Evolutionary conservation across 768 basidiomycete genomes (phyloP).

Genomic region (Chalciporus chontae): DNA sequence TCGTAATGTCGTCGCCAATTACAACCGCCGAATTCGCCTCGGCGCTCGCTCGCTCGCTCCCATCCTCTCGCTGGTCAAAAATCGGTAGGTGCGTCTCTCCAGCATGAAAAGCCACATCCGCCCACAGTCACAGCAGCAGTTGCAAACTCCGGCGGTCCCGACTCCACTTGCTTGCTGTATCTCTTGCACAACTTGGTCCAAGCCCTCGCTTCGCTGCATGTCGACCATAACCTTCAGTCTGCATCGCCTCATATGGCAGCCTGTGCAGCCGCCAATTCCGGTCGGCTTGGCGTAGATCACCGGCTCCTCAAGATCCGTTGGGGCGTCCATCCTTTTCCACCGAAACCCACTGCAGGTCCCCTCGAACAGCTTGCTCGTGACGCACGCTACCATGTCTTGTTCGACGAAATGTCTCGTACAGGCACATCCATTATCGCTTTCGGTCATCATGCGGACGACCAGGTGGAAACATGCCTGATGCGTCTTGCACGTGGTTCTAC

Average conservation of each 20-base stretch:
- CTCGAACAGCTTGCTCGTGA: conserved; percentile 57
- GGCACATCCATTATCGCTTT: conserved; percentile 49
- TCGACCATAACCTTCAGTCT: conserved; percentile 69
- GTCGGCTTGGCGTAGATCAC: conserved; percentile 43
- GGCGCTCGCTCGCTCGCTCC: conserved; percentile 32
- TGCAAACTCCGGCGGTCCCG: conserved; percentile 79
- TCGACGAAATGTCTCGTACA: conserved; percentile 40
- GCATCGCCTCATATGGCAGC: conserved; percentile 55
- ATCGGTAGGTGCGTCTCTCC: conserved; percentile 37
- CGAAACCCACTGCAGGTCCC: conserved; percentile 37
- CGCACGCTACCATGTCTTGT: conserved; percentile 55
- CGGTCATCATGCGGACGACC: conserved; percentile 81
- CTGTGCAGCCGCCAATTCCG: conserved; percentile 42
- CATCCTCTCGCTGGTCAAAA: conserved; percentile 19
- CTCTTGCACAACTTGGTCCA: conserved; percentile 47
- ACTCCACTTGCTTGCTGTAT: conserved; percentile 76
- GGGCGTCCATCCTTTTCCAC: conserved; percentile 51
- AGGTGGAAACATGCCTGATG: conserved; percentile 78
- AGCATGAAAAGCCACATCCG: not conserved
- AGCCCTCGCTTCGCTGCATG: conserved; percentile 54
- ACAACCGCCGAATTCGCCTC: conserved; percentile 45
- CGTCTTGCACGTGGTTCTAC: conserved; percentile 59
- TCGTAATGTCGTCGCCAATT: conserved; percentile 32
- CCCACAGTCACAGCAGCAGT: conserved; percentile 37
- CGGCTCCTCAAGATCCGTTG: conserved; percentile 51